phyloP scores from a whole-genome alignment of 129 eudicot genomes.

The Artemisia tridentata region DNA sequence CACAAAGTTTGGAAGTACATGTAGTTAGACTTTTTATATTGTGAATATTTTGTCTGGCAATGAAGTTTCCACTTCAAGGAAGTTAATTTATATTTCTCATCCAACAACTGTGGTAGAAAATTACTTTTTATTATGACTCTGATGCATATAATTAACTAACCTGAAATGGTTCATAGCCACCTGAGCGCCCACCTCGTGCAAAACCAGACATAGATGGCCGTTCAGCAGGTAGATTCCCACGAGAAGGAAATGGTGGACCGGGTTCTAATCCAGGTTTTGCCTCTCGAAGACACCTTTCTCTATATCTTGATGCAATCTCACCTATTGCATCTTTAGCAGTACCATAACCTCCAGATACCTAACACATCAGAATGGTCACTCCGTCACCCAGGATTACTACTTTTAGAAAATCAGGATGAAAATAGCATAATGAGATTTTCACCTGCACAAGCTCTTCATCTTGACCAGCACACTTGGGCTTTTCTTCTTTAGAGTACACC shows the following conservation, averaged over 20 bases:
- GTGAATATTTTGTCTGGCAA: too few relatives aligned
- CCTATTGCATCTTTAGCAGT: constrained; percentile 69
- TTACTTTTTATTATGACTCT: too few relatives aligned
- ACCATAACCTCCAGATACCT: constrained; percentile 66
- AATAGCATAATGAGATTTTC: not conserved
- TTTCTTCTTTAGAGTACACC: constrained; percentile 73
- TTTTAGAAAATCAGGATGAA: not conserved
- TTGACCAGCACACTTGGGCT: constrained; percentile 64
- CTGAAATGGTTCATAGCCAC: constrained; percentile 48
- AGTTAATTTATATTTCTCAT: not conserved
- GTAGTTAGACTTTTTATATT: too few relatives aligned
- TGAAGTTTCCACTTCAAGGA: too few relatives aligned
- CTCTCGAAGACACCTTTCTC: constrained; percentile 71
- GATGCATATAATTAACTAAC: constrained; percentile 25
- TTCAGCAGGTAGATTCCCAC: constrained; percentile 35
- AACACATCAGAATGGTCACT: constrained; percentile 11
- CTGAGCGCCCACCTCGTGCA: constrained; percentile 39
- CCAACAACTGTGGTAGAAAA: not conserved
- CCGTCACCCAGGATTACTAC: not conserved
- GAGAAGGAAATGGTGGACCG: constrained; percentile 38
- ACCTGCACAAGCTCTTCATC: constrained; percentile 97
- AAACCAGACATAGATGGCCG: constrained; percentile 42
- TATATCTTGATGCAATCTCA: constrained; percentile 71
- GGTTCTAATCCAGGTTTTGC: constrained; percentile 46
- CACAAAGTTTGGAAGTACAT: too few relatives aligned